A percentile compares a stretch with the other conserved stretches of the same genome.
Conservation (phyloP, 768 basidiomycete species). For the Solioccasus polychromus region DNA sequence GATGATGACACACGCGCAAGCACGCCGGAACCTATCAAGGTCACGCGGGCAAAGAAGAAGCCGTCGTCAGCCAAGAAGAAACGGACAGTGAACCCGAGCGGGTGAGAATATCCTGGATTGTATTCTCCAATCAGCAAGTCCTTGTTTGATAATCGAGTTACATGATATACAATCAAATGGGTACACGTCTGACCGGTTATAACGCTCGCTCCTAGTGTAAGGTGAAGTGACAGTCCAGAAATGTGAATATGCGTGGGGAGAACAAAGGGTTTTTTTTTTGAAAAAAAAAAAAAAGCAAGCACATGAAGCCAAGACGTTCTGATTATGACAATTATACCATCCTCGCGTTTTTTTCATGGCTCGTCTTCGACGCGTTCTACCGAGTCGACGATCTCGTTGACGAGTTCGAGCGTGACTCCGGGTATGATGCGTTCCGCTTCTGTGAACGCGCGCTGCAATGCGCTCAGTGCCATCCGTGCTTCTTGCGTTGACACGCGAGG, state of each 20-base stretch:
- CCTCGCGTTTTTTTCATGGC: conserved; percentile 20
- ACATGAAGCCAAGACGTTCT: background rate
- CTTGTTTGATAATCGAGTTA: conserved; percentile 15
- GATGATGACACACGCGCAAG: conserved; percentile 48
- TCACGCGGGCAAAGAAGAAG: conserved; percentile 70
- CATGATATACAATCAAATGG: conserved; percentile 24
- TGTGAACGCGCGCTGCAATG: conserved; percentile 88
- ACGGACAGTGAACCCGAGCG: conserved; percentile 41
- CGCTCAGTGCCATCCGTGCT: conserved; percentile 79
- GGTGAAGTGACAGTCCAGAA: conserved; percentile 16
- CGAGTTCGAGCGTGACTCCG: conserved; percentile 88
- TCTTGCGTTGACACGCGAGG: conserved; percentile 92
- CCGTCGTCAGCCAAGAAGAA: conserved; percentile 59
- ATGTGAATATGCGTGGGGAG: conserved; percentile 14
- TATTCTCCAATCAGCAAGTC: background rate
- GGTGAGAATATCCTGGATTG: conserved; percentile 7
- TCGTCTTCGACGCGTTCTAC: conserved; percentile 88
- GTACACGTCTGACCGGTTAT: conserved; percentile 15
- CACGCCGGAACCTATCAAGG: conserved; percentile 70
- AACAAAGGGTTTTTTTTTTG: background rate
- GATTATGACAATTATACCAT: background rate
- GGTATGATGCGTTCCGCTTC: conserved; percentile 96
- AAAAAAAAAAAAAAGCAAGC: conserved; percentile 8
- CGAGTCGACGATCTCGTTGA: conserved; percentile 92
- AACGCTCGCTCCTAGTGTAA: conserved; percentile 17